Evolutionary conservation across 176 grass and related monocot species (phyloP), one percentile per base, ranked within the genome.

Genomic region (Hyparrhenia diplandra): DNA sequence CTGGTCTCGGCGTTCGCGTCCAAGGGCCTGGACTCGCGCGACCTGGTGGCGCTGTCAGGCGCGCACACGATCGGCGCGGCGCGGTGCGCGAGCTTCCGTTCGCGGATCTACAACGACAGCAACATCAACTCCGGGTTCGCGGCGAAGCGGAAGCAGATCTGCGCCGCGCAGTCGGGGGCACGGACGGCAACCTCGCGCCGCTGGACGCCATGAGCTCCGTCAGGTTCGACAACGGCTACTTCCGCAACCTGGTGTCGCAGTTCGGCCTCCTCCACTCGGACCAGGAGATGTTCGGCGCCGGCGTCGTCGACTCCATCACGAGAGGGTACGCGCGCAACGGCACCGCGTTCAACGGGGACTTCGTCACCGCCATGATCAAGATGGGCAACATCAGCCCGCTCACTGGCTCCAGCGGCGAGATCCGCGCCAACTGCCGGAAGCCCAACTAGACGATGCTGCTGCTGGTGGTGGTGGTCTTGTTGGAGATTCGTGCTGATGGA

Each of bases 31-130:
- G 73, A 78, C 81, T 73, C 90, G 8, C 90, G 78, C 14, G 95
- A 97, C 88, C 45, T 97, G 81, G 93, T 93, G 13, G 89, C 92
- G 46, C 86, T 97, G 0, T 97, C 95, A 0, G 92, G 95, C 30
- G 95, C 90, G 65, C 95, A 94, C 95, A 97, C 95, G 16, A 77
- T 97, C 75, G 95, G 95, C 6, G 57, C 82, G 2, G 92, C 92
- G 18, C 90, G 86, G 10, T 94, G 92, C 81, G 17, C 88, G 0
- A 91, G 4, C 64, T 98, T 98, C 83, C 89, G 92, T 0, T 67
- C 80, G 1, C 94, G 77, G 64, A 62, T 94, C 6, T 97, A 94
- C 92, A 94, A 80, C 74, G 94, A 97, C 82, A 63, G 20, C 83
- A 84, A 92, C 82, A 75, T 97, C 76, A 77, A 74, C 77, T 16